Evolutionary conservation across 352 stramenopile genomes (phyloP), one percentile per base, ranked within the genome.

Genomic region (Phytophthora citricola): DNA sequence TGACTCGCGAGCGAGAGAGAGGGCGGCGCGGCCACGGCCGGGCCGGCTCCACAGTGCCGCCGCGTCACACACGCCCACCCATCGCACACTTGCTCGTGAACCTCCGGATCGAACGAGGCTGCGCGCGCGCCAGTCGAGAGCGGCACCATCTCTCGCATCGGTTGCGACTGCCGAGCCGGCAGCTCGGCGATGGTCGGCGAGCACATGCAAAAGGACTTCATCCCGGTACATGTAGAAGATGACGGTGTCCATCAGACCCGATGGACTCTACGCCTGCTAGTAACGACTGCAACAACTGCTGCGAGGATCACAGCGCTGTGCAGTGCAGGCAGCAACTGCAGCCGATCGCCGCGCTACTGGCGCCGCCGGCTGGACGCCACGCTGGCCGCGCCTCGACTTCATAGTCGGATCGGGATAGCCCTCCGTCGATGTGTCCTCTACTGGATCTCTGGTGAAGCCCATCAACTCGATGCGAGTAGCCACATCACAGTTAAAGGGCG

Each of bases 51-150:
- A 27, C 20, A 22, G 46, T 26, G 39, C 53, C 58, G 65, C 52
- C 59, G 45, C 65, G 65, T 73, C 65, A 71, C 63, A 73, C 56
- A 68, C 56, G 50, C 50, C 32, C 38, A 50, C 60, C 50, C 61
- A 60, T 69, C 50, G 58, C 55, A 52, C 27, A 55, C 43, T 46
- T 63, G 46, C 39, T 61, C 52, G 11, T 39, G 60, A 34, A 69
- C 61, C 56, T 72, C 53, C 53, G 67, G 62, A 71, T 34, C 22
- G 34, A 65, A 22, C 20, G 43, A 50, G 54, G 27, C 53, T 52
- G 38, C 41, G 17, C 57, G 39, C 12, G 31, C 27, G 43, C 46
- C 58, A 66, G 53, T 73, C 65, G 44, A 58, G 52, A 72, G 50
- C 50, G 41, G 48, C 55, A 59, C 46, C 34, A 69, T 61, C 59